Evolutionary conservation across 495 filamentous ascomycete genomes (phyloP).

Genomic region (Niebla homalea): DNA sequence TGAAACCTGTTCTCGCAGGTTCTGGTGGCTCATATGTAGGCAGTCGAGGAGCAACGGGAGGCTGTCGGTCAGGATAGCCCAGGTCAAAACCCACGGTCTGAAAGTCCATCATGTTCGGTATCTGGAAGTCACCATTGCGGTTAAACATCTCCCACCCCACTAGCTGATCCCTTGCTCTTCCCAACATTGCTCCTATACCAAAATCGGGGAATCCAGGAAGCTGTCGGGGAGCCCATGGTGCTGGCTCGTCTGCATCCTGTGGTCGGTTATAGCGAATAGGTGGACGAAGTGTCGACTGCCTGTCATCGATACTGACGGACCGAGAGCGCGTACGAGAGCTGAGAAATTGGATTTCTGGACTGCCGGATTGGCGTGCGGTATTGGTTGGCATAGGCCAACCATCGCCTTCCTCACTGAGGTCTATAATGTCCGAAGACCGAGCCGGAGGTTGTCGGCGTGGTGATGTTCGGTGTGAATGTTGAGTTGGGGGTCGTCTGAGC

Average conservation of each 20-base stretch:
- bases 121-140: constrained; percentile 7
- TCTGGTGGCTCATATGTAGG: constrained; percentile 45
- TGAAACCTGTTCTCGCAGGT: constrained; percentile 47
- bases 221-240: background rate
- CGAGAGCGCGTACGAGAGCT: constrained; percentile 13
- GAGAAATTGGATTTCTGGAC: constrained; percentile 16
- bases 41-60: constrained; percentile 12
- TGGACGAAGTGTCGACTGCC: background rate
- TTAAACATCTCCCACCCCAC: background rate
- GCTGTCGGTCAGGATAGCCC: constrained; percentile 16
- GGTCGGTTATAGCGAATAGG: too few relatives aligned
- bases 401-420: constrained; percentile 12
- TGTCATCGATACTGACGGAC: constrained; percentile 1
- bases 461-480: background rate
- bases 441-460: background rate
- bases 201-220: background rate
- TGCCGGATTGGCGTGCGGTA: background rate
- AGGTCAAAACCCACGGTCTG: constrained; percentile 18
- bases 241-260: background rate
- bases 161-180: background rate
- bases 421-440: constrained; percentile 14
- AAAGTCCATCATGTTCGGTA: constrained; percentile 21
- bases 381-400: background rate
- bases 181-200: background rate
- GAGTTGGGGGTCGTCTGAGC: background rate